Evolutionary conservation across 225 moss, liverwort and hornwort genomes (phyloP).

Genomic region (Rhytidiadelphus loreus): DNA sequence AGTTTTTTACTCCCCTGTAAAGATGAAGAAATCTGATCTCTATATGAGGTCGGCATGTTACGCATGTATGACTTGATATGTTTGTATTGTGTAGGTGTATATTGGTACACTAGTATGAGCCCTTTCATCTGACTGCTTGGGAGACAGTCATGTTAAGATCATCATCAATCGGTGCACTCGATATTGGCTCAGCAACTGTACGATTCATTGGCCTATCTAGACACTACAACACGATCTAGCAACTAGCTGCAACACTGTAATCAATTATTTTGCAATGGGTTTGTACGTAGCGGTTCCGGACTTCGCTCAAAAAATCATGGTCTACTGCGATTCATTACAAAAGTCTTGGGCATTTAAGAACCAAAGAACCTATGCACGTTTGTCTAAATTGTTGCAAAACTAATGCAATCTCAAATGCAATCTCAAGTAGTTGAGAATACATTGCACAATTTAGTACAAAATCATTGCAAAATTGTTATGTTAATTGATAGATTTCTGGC

Average conservation of each 20-base stretch:
- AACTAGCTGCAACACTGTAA: background rate
- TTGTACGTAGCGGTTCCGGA: background rate
- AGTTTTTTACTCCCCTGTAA: background rate
- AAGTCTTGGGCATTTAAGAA: background rate
- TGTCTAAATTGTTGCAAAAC: background rate
- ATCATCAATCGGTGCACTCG: background rate
- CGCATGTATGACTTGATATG: background rate
- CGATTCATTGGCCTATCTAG: background rate
- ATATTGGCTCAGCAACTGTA: background rate
- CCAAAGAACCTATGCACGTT: too few species aligned
- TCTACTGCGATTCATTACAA: background rate
- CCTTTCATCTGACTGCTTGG: background rate
- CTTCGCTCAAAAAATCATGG: background rate
- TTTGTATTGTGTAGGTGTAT: background rate
- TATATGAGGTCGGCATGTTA: background rate
- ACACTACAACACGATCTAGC: background rate
- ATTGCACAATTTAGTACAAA: background rate
- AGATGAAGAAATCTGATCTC: background rate
- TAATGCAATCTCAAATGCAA: background rate
- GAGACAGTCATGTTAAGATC: background rate
- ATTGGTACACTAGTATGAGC: background rate
- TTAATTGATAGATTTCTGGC: background rate
- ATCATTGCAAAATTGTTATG: background rate
- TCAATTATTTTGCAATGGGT: background rate
- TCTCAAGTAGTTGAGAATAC: background rate